Evolutionary conservation across 73 alveolate genomes (phyloP), one percentile per base, ranked within the genome.

Genomic region (Uronychia binucleata): DNA sequence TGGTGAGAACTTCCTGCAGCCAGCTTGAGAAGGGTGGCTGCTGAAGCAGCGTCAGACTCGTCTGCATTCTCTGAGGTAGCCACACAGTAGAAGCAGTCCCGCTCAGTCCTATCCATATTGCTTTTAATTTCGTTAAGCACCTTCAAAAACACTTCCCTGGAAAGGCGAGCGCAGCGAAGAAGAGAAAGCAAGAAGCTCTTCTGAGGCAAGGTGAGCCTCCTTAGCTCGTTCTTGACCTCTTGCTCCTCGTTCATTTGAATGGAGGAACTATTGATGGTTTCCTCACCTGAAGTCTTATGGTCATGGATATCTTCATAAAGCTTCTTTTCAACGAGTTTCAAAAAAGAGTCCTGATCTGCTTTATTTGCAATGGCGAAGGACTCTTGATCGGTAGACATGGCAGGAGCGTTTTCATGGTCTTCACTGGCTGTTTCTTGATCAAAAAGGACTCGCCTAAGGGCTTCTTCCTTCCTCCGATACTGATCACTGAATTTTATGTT

Each of bases 391-490:
- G n/a, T n/a, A n/a, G n/a, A n/a, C n/a, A n/a, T n/a, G n/a, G n/a
- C n/a, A n/a, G n/a, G n/a, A n/a, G n/a, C n/a, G n/a, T n/a, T n/a
- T n/a, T n/a, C n/a, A n/a, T n/a, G n/a, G n/a, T n/a, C n/a, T n/a
- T n/a, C n/a, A n/a, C n/a, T n/a, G n/a, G n/a, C n/a, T n/a, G n/a
- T n/a, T n/a, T n/a, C n/a, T n/a, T n/a, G 67, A 46, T 46, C 67
- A 46, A 89, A 89, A 80, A 89, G 84, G n/a, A 84, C 89, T 57
- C 82, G 77, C 30, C 89, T 77, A 8, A 89, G 60, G n/a, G 82
- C 86, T n/a, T 89, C 95, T 74, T 89, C 95, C 34, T 89, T 89
- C 86, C 82, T 89, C 60, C 84, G 79, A 31, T 83, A 58, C 32
- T 82, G 77, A 30, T 89, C 95, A 57, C 82, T 90, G 67, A 80